Percentiles rank a stretch among this genome's conserved stretches.
Conservation (phyloP, 148 eudicot species). For the Polygonum aviculare region DNA sequence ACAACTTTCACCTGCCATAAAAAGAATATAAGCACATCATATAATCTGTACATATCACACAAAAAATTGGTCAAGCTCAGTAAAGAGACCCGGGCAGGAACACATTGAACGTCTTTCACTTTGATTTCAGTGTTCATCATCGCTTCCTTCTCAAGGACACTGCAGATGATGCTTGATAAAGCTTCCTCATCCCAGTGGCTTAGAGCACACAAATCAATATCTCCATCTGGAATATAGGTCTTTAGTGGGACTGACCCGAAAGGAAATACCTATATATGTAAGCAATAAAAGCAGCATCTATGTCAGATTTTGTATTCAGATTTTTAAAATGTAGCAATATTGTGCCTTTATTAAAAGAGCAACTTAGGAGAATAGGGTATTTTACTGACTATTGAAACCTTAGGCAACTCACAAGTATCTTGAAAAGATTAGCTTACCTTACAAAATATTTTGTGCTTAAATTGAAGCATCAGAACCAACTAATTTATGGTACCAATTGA, state of each 20-base stretch:
- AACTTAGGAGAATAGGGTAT: not conserved
- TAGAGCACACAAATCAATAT: conserved; percentile 38
- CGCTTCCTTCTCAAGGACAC: conserved; percentile 25
- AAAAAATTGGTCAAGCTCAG: not conserved
- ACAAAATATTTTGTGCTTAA: not conserved
- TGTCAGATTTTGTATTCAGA: not conserved
- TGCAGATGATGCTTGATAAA: conserved; percentile 19
- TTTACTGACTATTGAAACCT: not conserved
- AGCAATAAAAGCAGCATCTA: conserved; percentile 8
- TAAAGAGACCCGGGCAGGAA: conserved; percentile 41
- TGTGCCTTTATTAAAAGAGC: not conserved
- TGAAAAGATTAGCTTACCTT: not conserved
- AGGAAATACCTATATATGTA: conserved; percentile 31
- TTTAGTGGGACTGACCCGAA: conserved; percentile 53
- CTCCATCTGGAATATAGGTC: conserved; percentile 50
- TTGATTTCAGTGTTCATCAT: conserved; percentile 17
- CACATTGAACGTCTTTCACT: conserved; percentile 30
- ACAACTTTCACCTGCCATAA: conserved; percentile 34
- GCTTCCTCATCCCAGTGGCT: conserved; percentile 16
- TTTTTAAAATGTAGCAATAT: not conserved
- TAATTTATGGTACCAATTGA: not conserved
- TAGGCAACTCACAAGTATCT: not conserved
- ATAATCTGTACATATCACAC: not conserved
- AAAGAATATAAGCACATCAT: not conserved
- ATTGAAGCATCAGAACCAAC: not conserved